phyloP scores from a whole-genome alignment of 805 yeast species.

The Saturnispora ahearnii region DNA sequence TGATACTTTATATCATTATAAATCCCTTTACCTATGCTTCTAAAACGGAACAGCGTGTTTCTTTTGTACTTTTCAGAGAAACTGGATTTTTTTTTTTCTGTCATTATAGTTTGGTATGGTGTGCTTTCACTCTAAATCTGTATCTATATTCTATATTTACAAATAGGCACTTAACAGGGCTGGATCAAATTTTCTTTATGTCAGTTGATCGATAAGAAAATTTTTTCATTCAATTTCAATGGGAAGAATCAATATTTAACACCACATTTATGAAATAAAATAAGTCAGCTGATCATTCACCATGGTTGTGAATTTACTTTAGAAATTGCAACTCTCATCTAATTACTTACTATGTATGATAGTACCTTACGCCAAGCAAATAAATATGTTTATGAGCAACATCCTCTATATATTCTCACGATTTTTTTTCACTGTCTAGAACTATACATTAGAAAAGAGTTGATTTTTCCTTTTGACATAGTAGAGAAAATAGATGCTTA shows the following conservation, averaged over 20 bases:
- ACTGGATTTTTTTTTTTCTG: background rate
- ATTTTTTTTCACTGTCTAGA: background rate
- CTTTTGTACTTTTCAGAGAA: constrained; percentile 7
- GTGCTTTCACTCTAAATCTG: background rate
- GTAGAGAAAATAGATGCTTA: background rate
- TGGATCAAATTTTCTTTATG: background rate
- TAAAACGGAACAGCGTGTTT: constrained; percentile 18
- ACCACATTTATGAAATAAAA: too few relatives aligned
- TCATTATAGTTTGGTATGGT: background rate
- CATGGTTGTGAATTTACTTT: too few relatives aligned
- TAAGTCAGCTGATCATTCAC: too few relatives aligned
- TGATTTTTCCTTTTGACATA: background rate
- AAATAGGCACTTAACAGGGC: background rate
- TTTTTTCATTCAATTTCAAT: too few relatives aligned
- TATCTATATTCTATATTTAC: background rate
- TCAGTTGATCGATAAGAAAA: too few relatives aligned
- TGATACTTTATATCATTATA: constrained; percentile 41
- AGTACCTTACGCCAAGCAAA: too few relatives aligned
- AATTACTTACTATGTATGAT: too few relatives aligned
- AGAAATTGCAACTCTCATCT: too few relatives aligned
- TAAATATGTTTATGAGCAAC: too few relatives aligned
- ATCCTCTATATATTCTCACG: too few relatives aligned
- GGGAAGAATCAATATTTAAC: too few relatives aligned
- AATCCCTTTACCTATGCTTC: constrained; percentile 41
- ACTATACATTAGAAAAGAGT: background rate